Evolutionary conservation across 768 basidiomycete species (phyloP), one percentile per base, ranked within the genome.

Genomic region (Boletus eberwhitei): DNA sequence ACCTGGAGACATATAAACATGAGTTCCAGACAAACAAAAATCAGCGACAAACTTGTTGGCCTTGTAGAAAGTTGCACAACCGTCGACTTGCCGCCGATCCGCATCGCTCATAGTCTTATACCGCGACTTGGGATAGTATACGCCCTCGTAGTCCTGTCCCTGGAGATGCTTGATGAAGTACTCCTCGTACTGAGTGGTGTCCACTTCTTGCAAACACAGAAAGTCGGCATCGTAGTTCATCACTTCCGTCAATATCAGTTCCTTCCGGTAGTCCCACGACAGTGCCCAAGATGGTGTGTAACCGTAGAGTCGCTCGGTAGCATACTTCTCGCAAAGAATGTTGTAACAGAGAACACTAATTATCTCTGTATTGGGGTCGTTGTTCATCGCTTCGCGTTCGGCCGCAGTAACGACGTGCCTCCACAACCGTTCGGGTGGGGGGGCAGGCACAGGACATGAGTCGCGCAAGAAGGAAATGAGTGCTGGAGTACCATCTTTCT

Each of bases 271-370:
- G 42, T 88, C 84, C 97, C 97, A 99, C n/a, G 83, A 77, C 37
- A 99, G 77, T 0, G 97, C 97, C 96, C 97, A 98, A 1, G 86
- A 79, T 1, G 97, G 97, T 0, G 97, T 98, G 72, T 99, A 99
- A 2, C 93, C 93, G 69, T 98, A 99, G 69, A 95, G 72, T 59
- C 83, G 78, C 62, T 88, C 84, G 31, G 95, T 94, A 14, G 97
- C 97, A 63, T 83, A 89, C 67, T 84, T 83, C 67, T 96, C 91
- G 71, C 91, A 95, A 12, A 99, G 83, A 58, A 98, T 94, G 73
- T 99, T 99, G 79, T 93, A 98, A 69, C 82, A 88, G 17, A 98
- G 75, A 31, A 90, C 80, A 46, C 82, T 88, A 74, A 96, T 86
- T 2, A 82, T 83, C 71, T 98, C 94, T 17, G 81, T 71, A 26